phyloP scores from a whole-genome alignment of 352 stramenopile species.

The Phytophthora idaei region DNA sequence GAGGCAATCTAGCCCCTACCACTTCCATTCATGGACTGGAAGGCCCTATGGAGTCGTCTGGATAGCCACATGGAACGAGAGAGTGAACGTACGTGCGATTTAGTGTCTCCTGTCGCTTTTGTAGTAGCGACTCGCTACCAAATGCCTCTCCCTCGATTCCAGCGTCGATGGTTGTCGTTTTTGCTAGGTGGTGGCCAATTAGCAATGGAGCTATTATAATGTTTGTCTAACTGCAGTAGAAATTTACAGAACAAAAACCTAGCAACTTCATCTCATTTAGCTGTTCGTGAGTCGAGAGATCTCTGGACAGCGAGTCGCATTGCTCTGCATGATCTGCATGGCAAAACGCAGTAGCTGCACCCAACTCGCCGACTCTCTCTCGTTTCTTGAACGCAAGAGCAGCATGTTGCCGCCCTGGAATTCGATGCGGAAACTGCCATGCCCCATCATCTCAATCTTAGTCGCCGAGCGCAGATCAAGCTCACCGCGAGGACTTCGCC shows the following conservation, averaged over 20 bases:
- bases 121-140: no score
- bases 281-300: slow-evolving; percentile 31
- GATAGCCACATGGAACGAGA: not conserved
- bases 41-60: not conserved
- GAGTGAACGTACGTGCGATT: not conserved
- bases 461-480: slow-evolving; percentile 60
- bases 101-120: no score
- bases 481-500: slow-evolving; percentile 61
- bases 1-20: not conserved
- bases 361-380: slow-evolving; percentile 62
- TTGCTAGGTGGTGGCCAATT: not conserved
- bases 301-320: slow-evolving; percentile 16
- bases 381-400: slow-evolving; percentile 57
- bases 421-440: slow-evolving; percentile 67
- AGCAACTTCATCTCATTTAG: slow-evolving; percentile 3
- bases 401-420: slow-evolving; percentile 49
- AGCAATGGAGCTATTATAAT: not conserved
- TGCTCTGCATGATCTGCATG: slow-evolving; percentile 33
- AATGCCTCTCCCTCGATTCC: slow-evolving; percentile 10
- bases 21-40: not conserved
- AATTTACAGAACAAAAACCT: slow-evolving; percentile 13
- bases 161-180: slow-evolving; percentile 5
- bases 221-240: slow-evolving; percentile 3
- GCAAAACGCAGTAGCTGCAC: slow-evolving; percentile 68
- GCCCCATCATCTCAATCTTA: slow-evolving; percentile 69